phyloP scores from a whole-genome alignment of 345 rosid species.

The Kernera saxatilis region DNA sequence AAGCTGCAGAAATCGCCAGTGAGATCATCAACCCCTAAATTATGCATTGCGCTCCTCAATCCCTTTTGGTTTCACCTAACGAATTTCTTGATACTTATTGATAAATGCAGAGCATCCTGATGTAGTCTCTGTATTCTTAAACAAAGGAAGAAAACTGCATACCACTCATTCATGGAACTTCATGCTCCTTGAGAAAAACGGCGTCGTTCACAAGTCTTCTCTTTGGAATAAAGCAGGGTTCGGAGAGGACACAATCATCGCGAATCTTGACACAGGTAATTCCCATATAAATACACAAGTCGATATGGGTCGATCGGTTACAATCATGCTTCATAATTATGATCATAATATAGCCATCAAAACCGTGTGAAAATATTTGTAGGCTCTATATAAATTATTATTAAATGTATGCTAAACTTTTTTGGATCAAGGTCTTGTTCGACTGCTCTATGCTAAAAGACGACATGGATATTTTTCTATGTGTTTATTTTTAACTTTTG shows the following conservation, averaged over 20 bases:
- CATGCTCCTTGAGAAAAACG: constrained; percentile 42
- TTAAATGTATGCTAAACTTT: no score
- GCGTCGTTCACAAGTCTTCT: constrained; percentile 33
- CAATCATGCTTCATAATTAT: background rate
- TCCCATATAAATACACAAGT: background rate
- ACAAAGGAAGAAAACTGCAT: constrained; percentile 43
- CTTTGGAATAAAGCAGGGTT: constrained; percentile 44
- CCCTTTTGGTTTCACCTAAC: background rate
- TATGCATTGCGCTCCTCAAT: background rate
- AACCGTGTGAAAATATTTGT: background rate
- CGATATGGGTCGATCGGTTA: background rate
- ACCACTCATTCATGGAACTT: constrained; percentile 72
- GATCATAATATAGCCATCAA: background rate
- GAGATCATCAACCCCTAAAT: background rate
- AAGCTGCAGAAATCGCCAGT: constrained; percentile 56
- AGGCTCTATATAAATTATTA: no score
- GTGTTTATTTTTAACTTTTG: background rate
- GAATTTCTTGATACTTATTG: background rate
- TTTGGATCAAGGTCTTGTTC: no score
- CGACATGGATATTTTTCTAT: background rate
- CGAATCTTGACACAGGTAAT: constrained; percentile 55
- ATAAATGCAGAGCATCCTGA: constrained; percentile 46
- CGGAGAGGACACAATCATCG: constrained; percentile 54
- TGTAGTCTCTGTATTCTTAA: constrained; percentile 53
- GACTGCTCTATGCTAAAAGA: no score